Evolutionary conservation across 1,284 basidiomycete genomes (phyloP), one percentile per base, ranked within the genome.

Genomic region (Melanopsichium pennsylvanicum): DNA sequence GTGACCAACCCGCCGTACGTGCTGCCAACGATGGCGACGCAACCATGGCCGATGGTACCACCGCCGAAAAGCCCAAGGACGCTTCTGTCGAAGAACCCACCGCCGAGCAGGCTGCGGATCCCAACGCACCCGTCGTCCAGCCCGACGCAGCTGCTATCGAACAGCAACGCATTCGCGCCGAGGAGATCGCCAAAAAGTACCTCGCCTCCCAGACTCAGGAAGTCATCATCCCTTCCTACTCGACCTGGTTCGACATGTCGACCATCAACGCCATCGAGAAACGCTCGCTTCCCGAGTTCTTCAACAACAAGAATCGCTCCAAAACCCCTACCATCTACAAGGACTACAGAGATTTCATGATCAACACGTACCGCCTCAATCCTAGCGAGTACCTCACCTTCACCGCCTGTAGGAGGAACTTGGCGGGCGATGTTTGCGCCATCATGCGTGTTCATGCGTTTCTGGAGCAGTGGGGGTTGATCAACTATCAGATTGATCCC

Each of bases 401-500:
- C 60, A 99, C 95, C 2, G 95, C 95, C 1, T 99, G 95, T 80
- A 84, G 95, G 75, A 85, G 96, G 67, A 98, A 98, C 82, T 83
- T 99, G 61, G 95, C 95, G 4, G 96, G 96, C 51, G 95, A 99
- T 81, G 95, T 98, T 9, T 97, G 96, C 79, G 93, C 93, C 22
- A 92, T 98, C 79, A 97, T 97, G 94, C 88, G 96, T 46, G 95
- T 98, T 0, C 95, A 99, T 82, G 94, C 93, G 15, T 97, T 99
- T 82, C 85, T 99, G 35, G 96, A 98, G 82, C 95, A 97, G 80
- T 99, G 95, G 95, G 95, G 96, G 0, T 85, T 99, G 58, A 90
- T 99, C 81, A 99, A 99, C 84, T 99, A 99, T 81, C 95, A 98
- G 93, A 92, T 98, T 76, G 95, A 99, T 84, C 93, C 94, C 29